Percentiles rank a stretch among this genome's conserved stretches.
Evolutionary conservation across 306 rosid genomes (phyloP).

Genomic region (Castanea sativa): DNA sequence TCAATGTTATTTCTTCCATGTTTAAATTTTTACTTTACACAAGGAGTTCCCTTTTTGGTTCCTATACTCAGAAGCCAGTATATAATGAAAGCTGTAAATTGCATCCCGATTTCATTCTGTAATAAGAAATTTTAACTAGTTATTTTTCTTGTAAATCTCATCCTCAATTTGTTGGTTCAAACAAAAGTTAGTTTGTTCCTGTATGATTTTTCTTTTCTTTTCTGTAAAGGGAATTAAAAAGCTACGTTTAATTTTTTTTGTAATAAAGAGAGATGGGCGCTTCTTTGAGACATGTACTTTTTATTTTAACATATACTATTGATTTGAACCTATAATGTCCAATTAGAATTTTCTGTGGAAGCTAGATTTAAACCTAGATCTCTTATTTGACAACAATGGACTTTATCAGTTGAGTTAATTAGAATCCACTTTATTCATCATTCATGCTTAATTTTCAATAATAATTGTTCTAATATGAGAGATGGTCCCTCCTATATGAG

Average conservation of each 20-base stretch:
- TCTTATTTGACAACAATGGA: no score
- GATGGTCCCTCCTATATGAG: no score
- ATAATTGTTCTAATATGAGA: no score
- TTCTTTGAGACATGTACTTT: neutral
- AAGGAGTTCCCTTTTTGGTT: conserved; percentile 5
- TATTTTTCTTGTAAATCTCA: conserved; percentile 31
- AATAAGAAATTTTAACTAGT: conserved; percentile 20
- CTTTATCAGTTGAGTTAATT: no score
- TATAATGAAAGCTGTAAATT: conserved; percentile 37
- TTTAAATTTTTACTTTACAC: neutral
- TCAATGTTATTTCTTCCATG: neutral
- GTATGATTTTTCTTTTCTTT: neutral
- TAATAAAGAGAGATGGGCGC: neutral
- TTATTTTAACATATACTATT: no score
- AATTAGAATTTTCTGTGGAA: no score
- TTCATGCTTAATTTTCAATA: no score
- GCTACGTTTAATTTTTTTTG: neutral
- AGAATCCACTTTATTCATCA: no score
- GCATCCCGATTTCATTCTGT: conserved; percentile 22
- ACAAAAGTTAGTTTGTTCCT: neutral
- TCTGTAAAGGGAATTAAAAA: neutral
- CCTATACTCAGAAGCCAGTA: conserved; percentile 12
- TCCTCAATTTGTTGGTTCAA: conserved; percentile 13
- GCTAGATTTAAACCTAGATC: no score
- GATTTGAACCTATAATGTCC: no score